Conservation (phyloP, 805 yeast genomes). For the Myxozyma vanderwaltii region DNA sequence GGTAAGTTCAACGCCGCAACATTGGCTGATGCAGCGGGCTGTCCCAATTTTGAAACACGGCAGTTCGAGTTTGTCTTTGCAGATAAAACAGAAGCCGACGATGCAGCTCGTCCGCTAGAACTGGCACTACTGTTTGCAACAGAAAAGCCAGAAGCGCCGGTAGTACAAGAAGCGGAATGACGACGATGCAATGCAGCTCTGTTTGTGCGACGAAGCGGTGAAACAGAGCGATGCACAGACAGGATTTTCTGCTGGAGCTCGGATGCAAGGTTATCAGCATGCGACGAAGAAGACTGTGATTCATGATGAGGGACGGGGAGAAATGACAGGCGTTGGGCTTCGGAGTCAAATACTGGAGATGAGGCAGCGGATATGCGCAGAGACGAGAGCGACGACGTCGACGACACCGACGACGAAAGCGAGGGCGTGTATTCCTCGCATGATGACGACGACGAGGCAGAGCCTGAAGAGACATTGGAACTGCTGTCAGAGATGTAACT, state of each 20-base stretch:
- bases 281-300: not conserved
- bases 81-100: slow-evolving; percentile 5
- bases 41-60: slow-evolving; percentile 15
- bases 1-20: not conserved
- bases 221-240: not conserved
- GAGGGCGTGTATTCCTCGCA: slow-evolving; percentile 25
- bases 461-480: not conserved
- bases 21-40: not conserved
- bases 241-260: slow-evolving; percentile 8
- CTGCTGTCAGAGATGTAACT: not conserved
- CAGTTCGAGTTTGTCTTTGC: not conserved
- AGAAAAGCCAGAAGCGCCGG: not conserved
- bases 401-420: slow-evolving; percentile 14
- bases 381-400: slow-evolving; percentile 16
- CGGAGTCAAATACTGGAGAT: slow-evolving; percentile 7
- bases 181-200: slow-evolving; percentile 17
- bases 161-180: slow-evolving; percentile 22
- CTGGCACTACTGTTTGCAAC: no score
- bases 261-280: not conserved
- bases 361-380: slow-evolving; percentile 16
- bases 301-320: slow-evolving; percentile 12
- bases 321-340: slow-evolving; percentile 1
- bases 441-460: slow-evolving; percentile 21
- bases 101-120: not conserved
- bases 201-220: slow-evolving; percentile 2